phyloP scores from a whole-genome alignment of 2,329 filamentous ascomycete species.

The Fusarium floridanum region DNA sequence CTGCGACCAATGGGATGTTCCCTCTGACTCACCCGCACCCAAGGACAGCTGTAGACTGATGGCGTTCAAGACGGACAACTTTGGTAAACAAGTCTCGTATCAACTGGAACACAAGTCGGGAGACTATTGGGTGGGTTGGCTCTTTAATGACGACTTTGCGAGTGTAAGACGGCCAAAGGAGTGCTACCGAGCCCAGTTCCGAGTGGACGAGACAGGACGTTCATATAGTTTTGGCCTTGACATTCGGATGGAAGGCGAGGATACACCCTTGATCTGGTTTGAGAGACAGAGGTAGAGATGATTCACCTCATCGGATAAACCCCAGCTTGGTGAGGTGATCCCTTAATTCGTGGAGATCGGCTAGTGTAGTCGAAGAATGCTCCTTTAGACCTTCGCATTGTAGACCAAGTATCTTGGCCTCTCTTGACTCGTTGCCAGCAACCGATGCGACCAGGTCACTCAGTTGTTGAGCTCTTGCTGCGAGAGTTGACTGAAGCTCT shows the following conservation, averaged over 20 bases:
- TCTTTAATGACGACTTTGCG: slow-evolving; percentile 34
- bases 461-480: slow-evolving; percentile 31
- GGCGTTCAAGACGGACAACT: slow-evolving; percentile 26
- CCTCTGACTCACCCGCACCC: slow-evolving; percentile 22
- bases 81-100: slow-evolving; percentile 33
- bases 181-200: slow-evolving; percentile 28
- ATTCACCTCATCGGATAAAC: slow-evolving; percentile 14
- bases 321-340: slow-evolving; percentile 23
- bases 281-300: slow-evolving; percentile 9
- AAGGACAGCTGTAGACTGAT: slow-evolving; percentile 32
- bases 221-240: slow-evolving; percentile 18
- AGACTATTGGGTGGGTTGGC: slow-evolving; percentile 39
- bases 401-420: slow-evolving; percentile 39
- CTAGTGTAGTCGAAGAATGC: slow-evolving; percentile 35
- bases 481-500: slow-evolving; percentile 48
- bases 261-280: slow-evolving; percentile 34
- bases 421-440: slow-evolving; percentile 20
- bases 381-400: slow-evolving; percentile 47
- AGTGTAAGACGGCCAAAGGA: slow-evolving; percentile 22
- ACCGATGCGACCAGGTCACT: slow-evolving; percentile 12
- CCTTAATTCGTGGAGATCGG: slow-evolving; percentile 25
- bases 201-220: slow-evolving; percentile 5
- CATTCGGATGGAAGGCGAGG: slow-evolving; percentile 28
- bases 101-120: slow-evolving; percentile 39
- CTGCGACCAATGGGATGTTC: slow-evolving; percentile 27